Evolutionary conservation across 176 grass and related monocot genomes (phyloP), one percentile per base, ranked within the genome.

Genomic region (Calamus simplicifolius): DNA sequence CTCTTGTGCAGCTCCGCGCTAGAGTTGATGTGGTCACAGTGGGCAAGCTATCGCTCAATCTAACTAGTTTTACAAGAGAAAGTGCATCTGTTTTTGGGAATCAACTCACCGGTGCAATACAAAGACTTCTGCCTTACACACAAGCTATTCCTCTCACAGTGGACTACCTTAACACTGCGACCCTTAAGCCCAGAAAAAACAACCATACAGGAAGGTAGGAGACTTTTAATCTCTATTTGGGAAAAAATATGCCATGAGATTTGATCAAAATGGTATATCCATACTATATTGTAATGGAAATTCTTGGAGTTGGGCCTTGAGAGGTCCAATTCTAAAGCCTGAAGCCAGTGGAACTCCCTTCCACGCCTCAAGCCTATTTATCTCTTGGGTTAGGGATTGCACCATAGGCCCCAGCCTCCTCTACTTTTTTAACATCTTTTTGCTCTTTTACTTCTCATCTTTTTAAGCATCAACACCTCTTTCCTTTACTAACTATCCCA

Each of bases 181-280:
- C 69, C 58, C 70, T 98, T 72, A 87, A 88, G 48, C 93, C 93
- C 30, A 85, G 80, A 75, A 98, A 92, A 75, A 74, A 88, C 50
- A 98, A 98, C 65, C 66, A 88, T 50, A 82, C 84, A 58, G 93
- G 93, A 92, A 98, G 93, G 93, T 92, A 55, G 29, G 18, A 16
- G 18, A 66, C 0, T 0, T 69, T 19, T 71, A 7, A 7, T 0
- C 61, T 51, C 71, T 66, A 29, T 7, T 26, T 70, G n/a, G 10
- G 28, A 18, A 25, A 50, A 27, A 77, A 48, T 27, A 58, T 21
- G 57, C 0, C 63, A 16, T 29, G 28, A 62, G 3, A 67, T 18
- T 5, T 38, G 4, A 60, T 28, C 68, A 59, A 29, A 56, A 8
- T 68, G 3, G 35, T 10, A 43, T 43, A 43, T 43, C 35, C 12